Conservation (phyloP, 2,329 filamentous ascomycete genomes). For the Alternaria consortialis region DNA sequence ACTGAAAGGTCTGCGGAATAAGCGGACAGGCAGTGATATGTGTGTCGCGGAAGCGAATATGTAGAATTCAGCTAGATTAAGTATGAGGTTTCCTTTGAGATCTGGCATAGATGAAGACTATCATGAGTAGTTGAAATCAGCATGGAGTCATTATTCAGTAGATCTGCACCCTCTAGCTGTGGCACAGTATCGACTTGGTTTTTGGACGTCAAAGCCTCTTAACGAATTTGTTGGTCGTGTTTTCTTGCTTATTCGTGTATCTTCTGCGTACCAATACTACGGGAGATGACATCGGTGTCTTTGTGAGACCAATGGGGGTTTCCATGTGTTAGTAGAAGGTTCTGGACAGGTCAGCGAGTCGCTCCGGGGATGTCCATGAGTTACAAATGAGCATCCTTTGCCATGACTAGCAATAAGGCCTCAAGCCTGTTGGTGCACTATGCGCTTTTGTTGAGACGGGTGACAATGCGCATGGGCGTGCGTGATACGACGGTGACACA, state of each 20-base stretch:
- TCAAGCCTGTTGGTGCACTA: conserved; percentile 2
- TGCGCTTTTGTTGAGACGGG: conserved; percentile 5
- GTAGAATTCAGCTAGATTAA: no score
- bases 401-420: background rate
- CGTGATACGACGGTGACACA: background rate
- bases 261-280: background rate
- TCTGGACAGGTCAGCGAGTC: background rate
- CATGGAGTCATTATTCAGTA: no score
- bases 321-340: background rate
- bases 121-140: no score
- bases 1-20: background rate
- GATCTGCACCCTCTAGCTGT: no score
- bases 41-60: background rate
- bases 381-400: background rate
- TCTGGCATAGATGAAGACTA: no score
- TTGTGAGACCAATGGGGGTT: background rate
- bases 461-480: conserved; percentile 1
- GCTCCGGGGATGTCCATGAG: background rate
- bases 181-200: background rate
- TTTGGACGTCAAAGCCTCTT: background rate
- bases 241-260: background rate
- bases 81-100: no score
- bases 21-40: background rate
- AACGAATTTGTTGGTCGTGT: background rate
- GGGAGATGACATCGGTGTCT: background rate